Base-by-base conservation (phyloP, 177 flowering plant genomes). In the Vitis hybrid region DNA sequence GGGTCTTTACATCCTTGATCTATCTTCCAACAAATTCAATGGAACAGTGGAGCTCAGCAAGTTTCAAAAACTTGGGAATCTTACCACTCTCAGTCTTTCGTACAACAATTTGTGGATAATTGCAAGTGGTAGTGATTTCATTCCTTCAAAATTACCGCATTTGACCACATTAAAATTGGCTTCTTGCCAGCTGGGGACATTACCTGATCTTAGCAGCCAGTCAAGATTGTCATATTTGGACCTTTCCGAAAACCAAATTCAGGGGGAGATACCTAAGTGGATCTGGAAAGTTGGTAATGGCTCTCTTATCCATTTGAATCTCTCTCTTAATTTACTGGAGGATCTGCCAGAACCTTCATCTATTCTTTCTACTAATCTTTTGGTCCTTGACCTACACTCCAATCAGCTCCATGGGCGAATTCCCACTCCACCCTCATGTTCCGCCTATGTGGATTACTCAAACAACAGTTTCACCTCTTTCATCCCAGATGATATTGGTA, bases 21-120 rank as follows among this genome's bases (percentile, higher is more conserved):
- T 90, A 63, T 78, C 90, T 59, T 77, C 71, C 50, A 90, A 91
- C 81, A 76, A 80, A 3, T 82, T 90, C 73, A 84, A 32, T 65
- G 90, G 88, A 54, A 65, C 72, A 0, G 21, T 90, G 7, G 9
- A 69, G 1, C 66, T 83, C 1, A 20, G 21, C 0, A 20, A 20
- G 21, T 20, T 20, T 20, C 21, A 20, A 20, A 20, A 20, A 20
- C 21, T 20, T 20, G 21, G 21, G 21, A 20, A 20, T 20, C 21
- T 20, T 20, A 20, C 21, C 21, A 20, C 1, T 20, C 21, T 20
- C 21, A 20, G 21, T 20, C 21, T 20, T 18, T 18, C 20, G 20
- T 18, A 18, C 20, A 18, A 18, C 20, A 18, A 49, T 2, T 76
- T 90, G 70, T 61, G 78, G 1, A 52, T 87, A 12, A 41, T 58